Base-by-base conservation (phyloP, 257 asterid species). In the Cynanchum wilfordii region DNA sequence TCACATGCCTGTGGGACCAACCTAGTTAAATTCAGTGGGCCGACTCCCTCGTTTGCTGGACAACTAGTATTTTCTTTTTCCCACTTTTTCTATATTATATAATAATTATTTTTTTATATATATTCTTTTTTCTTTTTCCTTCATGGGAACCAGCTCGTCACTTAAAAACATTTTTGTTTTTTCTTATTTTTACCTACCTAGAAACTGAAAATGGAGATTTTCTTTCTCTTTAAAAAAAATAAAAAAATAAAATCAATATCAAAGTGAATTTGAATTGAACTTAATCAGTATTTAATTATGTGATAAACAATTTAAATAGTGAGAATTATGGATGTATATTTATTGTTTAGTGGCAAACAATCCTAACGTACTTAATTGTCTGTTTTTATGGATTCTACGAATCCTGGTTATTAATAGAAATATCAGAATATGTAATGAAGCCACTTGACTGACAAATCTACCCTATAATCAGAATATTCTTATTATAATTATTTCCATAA, bases 1-100 rank as follows among this genome's bases (percentile, higher is more conserved):
- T 57, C 75, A 72, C 75, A 72, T 72, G 76, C 50, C 27, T 11
- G 73, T 68, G 73, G 73, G 72, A 47, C 72, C 72, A 42, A 24
- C 36, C 40, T 22, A 10, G 56, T 51, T 29, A 66, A 44, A 16
- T 49, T 27, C 3, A n/a, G 38, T 19, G 72, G 72, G 36, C 11
- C 72, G 25, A 1, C 15, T 9, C 25, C 72, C 59, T 22, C 13
- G 50, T 44, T 68, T 68, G 71, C 71, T 45, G 36, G 57, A 45
- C 71, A 20, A 22, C 19, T n/a, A 24, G 24, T 40, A 2, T 59
- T 59, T 72, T 44, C 12, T 8, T 7, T 5, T 8, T 7, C 47
- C 2, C 11, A 42, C 47, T 42, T 42, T 42, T 42, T 42, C 47
- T 42, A 42, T 42, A 42, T 42, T 42, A 8, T 42, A 42, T 42